Base-by-base conservation (phyloP, 495 filamentous ascomycete genomes). In the Lasiosphaeriaceae sp. region DNA sequence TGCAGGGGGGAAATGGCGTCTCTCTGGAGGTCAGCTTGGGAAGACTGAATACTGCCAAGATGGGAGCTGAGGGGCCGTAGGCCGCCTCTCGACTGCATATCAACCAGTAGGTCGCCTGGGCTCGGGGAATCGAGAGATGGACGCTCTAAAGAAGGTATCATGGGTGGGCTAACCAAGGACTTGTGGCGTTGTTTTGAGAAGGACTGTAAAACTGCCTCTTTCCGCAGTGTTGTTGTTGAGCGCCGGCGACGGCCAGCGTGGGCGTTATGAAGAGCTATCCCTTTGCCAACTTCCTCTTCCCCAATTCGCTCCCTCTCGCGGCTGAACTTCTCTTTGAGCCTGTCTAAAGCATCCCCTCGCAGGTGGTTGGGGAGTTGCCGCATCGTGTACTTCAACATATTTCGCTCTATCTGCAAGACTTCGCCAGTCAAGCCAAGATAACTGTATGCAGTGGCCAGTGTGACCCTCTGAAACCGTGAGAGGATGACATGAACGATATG, bases 401-500 rank as follows among this genome's bases (percentile, higher is more conserved):
- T 85, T 55, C 87, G 86, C 65, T 98, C 94, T 19, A 91, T 96
- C 3, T 89, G 85, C 20, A 97, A 74, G 0, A 98, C 93, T 58
- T 98, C 95, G 41, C 84, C 87, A 1, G 88, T 96, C 35, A 98
- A 71, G 1, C 94, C 94, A 16, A 98, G 84, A 65, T 98, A 98
- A 8, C 90, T 87, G 72, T 96, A 90, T 0, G 89, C 95, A 2
- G 95, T 97, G 0, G 90, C 86, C 43, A 98, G 88, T 1, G 95
- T 97, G 19, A 98, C 94, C 54, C 94, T 80, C 66, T 98, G 94
- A 31, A 98, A 86, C 55, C 94, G 80, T 2, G 94, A 97, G 26
- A 98, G 71, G 51, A 98, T 97, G 24, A 98, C 94, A 56, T 97
- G 93, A 2, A 98, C 90, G 58, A 98, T 97, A 68, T 98, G 94